Conservation (phyloP, 2,329 filamentous ascomycete genomes). For the Ustulina deusta region DNA sequence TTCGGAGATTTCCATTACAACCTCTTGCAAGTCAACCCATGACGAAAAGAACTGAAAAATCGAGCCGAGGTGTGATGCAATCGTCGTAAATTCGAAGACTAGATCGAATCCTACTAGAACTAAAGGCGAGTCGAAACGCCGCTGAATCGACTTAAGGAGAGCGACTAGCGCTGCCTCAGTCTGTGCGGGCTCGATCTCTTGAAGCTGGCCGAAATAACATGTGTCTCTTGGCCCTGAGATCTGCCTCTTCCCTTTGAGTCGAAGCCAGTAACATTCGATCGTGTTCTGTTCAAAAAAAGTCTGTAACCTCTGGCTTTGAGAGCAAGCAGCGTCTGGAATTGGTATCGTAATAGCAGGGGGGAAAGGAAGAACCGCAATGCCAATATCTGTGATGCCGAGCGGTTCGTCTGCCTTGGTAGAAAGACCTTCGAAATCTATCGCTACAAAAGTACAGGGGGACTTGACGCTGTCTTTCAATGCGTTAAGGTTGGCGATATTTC, state of each 20-base stretch:
- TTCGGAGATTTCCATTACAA: constrained; percentile 19
- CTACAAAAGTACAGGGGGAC: constrained; percentile 32
- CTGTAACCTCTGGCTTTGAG: constrained; percentile 14
- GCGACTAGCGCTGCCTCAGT: constrained; percentile 17
- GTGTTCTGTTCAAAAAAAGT: constrained; percentile 23
- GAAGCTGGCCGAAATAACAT: constrained; percentile 24
- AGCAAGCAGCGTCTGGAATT: neutral
- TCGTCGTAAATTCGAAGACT: constrained; percentile 26
- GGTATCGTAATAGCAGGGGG: constrained; percentile 7
- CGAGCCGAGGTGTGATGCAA: constrained; percentile 25
- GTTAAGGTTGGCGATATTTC: constrained; percentile 31
- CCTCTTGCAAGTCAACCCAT: constrained; percentile 35
- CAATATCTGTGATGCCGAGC: constrained; percentile 31
- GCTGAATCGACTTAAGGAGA: constrained; percentile 23
- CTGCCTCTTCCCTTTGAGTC: constrained; percentile 17
- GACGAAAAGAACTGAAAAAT: constrained; percentile 31
- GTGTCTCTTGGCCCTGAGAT: constrained; percentile 22
- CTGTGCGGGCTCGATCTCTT: constrained; percentile 30
- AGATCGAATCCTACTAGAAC: constrained; percentile 31
- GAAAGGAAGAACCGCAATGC: constrained; percentile 28
- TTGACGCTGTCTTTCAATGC: constrained; percentile 27
- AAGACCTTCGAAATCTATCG: constrained; percentile 36
- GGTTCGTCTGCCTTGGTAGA: constrained; percentile 7
- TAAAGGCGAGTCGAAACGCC: constrained; percentile 11
- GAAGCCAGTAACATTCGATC: constrained; percentile 32